Evolutionary conservation across 805 yeast genomes (phyloP), one percentile per base, ranked within the genome.

Genomic region (Cyberlindnera misumaiensis): DNA sequence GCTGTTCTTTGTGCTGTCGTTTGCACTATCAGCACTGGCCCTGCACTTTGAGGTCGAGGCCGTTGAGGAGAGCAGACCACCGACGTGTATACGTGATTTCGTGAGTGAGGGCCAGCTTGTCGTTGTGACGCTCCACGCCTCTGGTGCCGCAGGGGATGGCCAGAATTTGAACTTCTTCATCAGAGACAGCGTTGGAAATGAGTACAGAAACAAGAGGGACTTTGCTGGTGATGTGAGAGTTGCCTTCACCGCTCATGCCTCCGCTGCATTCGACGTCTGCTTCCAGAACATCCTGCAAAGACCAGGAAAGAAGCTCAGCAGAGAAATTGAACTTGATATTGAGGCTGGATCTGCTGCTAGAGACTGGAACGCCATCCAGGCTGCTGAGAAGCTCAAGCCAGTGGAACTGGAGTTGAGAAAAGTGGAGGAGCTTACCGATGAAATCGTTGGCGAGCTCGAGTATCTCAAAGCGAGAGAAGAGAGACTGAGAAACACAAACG

Each of bases 341-440:
- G 97, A 93, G 62, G 80, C 88, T 45, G 98, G 98, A 32, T 85
- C 97, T 36, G 85, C 88, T 53, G 98, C 97, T 30, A 82, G 97
- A 63, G 97, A 93, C 66, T 93, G 97, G 97, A 87, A 88, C 58
- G 86, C 88, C 17, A 70, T 89, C 46, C 96, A 89, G 68, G 89
- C 95, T 34, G 75, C 83, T 32, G 97, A 93, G 63, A 86, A 87
- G 60, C 78, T 93, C 61, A 85, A 83, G 64, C 97, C 98, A 4
- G 77, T 83, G 36, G 98, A 93, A 64, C 80, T 89, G 40, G 94
- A 86, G 53, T 72, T 93, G 60, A 82, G 93, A 63, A 80, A 83
- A 59, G 72, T 90, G 41, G 90, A 87, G 62, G 96, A 84, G 58
- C 63, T 86, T 63, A 76, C 94, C 35, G 83, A 77, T 49, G 97